A percentile compares a stretch with the other conserved stretches of the same genome.
These are phyloP conservation scores for Phytophthora sp. DNA, from an alignment of 352 stramenopile species.

Conservation along the genomic window DNA sequence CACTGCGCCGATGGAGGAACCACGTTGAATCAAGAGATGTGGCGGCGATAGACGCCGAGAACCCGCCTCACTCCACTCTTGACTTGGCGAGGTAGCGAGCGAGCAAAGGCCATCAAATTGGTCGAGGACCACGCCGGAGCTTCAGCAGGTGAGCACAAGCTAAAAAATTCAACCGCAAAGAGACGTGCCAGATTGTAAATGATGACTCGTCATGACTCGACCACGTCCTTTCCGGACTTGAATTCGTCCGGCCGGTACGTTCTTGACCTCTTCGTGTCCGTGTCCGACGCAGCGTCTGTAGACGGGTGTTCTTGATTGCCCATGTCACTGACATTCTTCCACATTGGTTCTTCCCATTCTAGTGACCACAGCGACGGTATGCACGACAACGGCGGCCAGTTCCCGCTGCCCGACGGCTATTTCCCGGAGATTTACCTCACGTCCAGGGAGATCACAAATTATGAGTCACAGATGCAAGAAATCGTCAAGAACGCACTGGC, in stretches of 20 bases:
- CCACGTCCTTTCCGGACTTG: slow-evolving; percentile 23
- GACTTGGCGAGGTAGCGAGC: slow-evolving; percentile 28
- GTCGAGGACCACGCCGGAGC: too few species aligned
- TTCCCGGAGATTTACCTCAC: slow-evolving; percentile 49
- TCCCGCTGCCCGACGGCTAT: slow-evolving; percentile 49
- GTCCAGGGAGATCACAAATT: slow-evolving; percentile 31
- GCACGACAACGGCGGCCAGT: slow-evolving; percentile 38
- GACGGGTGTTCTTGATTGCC: background rate
- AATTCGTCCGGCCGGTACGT: slow-evolving; percentile 33
- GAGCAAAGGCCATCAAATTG: slow-evolving; percentile 12
- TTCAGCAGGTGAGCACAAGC: slow-evolving; percentile 11
- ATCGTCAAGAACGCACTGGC: slow-evolving; percentile 47
- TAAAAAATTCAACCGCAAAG: slow-evolving; percentile 5
- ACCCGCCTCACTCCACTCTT: slow-evolving; percentile 29
- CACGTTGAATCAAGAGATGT: slow-evolving; percentile 35
- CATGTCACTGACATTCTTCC: slow-evolving; percentile 8
- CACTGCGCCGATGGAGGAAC: slow-evolving; percentile 16
- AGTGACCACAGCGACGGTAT: slow-evolving; percentile 19
- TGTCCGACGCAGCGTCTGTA: slow-evolving; percentile 7
- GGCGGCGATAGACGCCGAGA: background rate
- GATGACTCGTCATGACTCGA: slow-evolving; percentile 19
- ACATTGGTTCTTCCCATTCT: background rate
- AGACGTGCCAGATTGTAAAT: slow-evolving; percentile 6
- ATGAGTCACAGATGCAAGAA: slow-evolving; percentile 45
- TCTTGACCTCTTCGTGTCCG: background rate